A percentile compares a stretch with the other conserved stretches of the same genome.
phyloP scores from a whole-genome alignment of 495 filamentous ascomycete species.

The Cryomyces antarcticus region DNA sequence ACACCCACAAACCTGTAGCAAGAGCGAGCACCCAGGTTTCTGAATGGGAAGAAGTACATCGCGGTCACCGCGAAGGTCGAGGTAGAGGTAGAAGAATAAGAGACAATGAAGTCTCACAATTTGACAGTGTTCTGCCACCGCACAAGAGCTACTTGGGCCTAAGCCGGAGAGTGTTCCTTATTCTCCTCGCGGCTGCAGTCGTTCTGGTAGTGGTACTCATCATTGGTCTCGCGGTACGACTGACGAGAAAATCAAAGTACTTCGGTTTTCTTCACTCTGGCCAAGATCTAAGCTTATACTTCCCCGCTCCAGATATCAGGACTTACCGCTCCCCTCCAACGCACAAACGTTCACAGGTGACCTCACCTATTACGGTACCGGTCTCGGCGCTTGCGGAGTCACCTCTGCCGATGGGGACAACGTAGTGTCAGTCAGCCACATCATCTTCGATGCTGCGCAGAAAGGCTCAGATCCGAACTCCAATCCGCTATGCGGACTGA shows the following conservation, averaged over 20 bases:
- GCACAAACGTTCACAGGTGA: slow-evolving; percentile 36
- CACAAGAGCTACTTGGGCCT: slow-evolving; percentile 23
- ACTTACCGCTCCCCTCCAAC: slow-evolving; percentile 36
- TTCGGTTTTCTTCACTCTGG: not conserved
- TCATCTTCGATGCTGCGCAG: slow-evolving; percentile 41
- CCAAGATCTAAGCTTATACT: slow-evolving; percentile 1
- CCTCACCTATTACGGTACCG: slow-evolving; percentile 50
- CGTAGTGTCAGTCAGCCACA: slow-evolving; percentile 46
- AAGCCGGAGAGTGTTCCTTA: slow-evolving; percentile 20
- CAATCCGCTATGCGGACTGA: slow-evolving; percentile 50
- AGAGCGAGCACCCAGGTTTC: too few species aligned
- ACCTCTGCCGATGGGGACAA: slow-evolving; percentile 28
- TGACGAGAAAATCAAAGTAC: slow-evolving; percentile 14
- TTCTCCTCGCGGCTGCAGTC: slow-evolving; percentile 16
- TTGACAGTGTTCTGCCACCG: slow-evolving; percentile 20
- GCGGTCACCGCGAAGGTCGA: too few species aligned
- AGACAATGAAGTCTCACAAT: not conserved
- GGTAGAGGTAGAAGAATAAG: too few species aligned
- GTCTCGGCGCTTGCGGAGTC: slow-evolving; percentile 50
- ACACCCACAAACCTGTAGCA: too few species aligned
- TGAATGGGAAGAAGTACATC: too few species aligned
- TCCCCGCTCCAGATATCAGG: slow-evolving; percentile 6
- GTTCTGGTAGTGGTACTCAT: slow-evolving; percentile 27
- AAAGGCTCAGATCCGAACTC: slow-evolving; percentile 39
- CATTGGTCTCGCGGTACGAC: slow-evolving; percentile 33